Evolutionary conservation across 2,329 filamentous ascomycete species (phyloP).

Genomic region (Hypoxylon sp.): DNA sequence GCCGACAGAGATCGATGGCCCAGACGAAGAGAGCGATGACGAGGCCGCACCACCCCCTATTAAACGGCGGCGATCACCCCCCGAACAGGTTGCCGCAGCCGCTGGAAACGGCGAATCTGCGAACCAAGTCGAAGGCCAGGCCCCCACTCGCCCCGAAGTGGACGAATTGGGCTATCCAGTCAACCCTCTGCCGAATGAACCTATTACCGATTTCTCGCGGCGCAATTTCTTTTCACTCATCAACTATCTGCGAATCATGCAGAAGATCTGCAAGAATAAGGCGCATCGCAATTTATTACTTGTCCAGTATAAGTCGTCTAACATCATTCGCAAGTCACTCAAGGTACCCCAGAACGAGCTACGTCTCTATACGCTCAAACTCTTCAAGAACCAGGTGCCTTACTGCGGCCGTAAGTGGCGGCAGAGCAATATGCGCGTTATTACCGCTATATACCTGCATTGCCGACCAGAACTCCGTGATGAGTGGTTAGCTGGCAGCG

Average conservation of each 20-base stretch:
- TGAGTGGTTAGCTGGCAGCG: slow-evolving; percentile 92
- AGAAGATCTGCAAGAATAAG: slow-evolving; percentile 97
- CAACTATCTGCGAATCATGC: slow-evolving; percentile 95
- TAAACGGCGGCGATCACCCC: slow-evolving; percentile 66
- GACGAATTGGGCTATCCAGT: slow-evolving; percentile 90
- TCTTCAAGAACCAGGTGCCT: slow-evolving; percentile 98
- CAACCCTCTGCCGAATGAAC: slow-evolving; percentile 75
- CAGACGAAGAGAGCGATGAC: slow-evolving; percentile 72
- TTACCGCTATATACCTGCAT: slow-evolving; percentile 95
- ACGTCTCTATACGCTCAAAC: slow-evolving; percentile 93
- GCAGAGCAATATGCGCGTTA: slow-evolving; percentile 98
- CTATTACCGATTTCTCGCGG: slow-evolving; percentile 90
- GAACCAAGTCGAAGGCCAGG: slow-evolving; percentile 54
- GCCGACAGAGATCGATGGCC: slow-evolving; percentile 53
- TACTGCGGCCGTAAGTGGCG: slow-evolving; percentile 99
- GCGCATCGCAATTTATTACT: slow-evolving; percentile 93
- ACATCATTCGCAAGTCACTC: slow-evolving; percentile 90
- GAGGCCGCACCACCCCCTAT: slow-evolving; percentile 91
- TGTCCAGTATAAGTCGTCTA: slow-evolving; percentile 94
- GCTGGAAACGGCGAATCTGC: slow-evolving; percentile 49
- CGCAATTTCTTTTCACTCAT: slow-evolving; percentile 96
- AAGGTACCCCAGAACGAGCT: slow-evolving; percentile 90
- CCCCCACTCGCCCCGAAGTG: slow-evolving; percentile 69
- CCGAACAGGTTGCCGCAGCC: slow-evolving; percentile 52
- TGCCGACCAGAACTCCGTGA: slow-evolving; percentile 93